phyloP scores from a whole-genome alignment of 2,329 filamentous ascomycete species.

The Aureobasidium uvarum region DNA sequence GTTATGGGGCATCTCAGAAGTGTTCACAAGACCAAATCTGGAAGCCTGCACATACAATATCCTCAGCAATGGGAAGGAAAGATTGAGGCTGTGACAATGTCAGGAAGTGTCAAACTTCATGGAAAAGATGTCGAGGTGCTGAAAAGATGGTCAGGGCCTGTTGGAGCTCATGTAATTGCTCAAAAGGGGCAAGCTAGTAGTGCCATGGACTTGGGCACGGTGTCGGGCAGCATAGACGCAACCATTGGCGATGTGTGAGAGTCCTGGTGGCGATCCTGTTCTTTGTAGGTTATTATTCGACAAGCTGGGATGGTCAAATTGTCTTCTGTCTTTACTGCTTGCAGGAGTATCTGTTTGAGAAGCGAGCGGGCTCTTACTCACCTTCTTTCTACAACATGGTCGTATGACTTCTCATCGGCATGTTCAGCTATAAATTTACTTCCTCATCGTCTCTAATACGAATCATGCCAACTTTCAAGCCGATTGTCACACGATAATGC shows the following conservation, averaged over 20 bases:
- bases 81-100: slow-evolving; percentile 41
- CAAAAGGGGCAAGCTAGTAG: slow-evolving; percentile 42
- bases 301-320: not conserved
- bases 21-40: slow-evolving; percentile 40
- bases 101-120: slow-evolving; percentile 41
- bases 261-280: not conserved
- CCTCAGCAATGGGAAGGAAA: slow-evolving; percentile 46
- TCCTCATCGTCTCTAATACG: not conserved
- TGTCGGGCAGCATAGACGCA: slow-evolving; percentile 33
- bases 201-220: slow-evolving; percentile 38
- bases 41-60: slow-evolving; percentile 41
- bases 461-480: not conserved
- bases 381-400: not conserved
- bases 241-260: slow-evolving; percentile 31
- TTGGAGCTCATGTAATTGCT: slow-evolving; percentile 39
- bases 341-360: not conserved
- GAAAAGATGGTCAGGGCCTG: slow-evolving; percentile 33
- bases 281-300: not conserved
- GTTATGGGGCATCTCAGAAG: slow-evolving; percentile 37
- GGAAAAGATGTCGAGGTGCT: slow-evolving; percentile 42
- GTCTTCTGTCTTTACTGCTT: not conserved
- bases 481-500: not conserved
- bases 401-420: not conserved
- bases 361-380: not conserved
- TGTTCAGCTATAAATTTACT: not conserved